Base-by-base conservation (phyloP, 495 filamentous ascomycete species). In the Annulohypoxylon nitens region DNA sequence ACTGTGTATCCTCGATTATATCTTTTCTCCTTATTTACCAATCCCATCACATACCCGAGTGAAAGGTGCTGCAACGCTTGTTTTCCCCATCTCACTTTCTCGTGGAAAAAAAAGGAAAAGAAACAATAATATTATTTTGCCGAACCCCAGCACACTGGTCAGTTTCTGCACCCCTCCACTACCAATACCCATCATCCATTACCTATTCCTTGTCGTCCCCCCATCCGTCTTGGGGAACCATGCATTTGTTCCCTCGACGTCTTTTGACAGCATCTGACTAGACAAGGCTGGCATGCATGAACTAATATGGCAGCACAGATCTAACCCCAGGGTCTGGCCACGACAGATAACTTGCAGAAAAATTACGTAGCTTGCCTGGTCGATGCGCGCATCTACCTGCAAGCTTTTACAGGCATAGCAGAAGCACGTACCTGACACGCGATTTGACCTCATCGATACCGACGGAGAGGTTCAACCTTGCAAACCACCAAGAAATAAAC, bases 241-340 rank as follows among this genome's bases (percentile, higher is more conserved):
- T 75, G 72, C 64, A 71, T 70, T 70, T 66, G 54, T 64, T 71
- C 64, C 58, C 63, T 70, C 72, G 48, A 74, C 23, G 62, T 70
- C 59, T 65, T 63, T 69, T 75, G 72, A 71, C 72, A 66, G 64
- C 64, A 71, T 71, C 72, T 75, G 45, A 71, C 72, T 70, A 75
- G 72, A 67, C 72, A 70, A 75, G 72, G 72, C 72, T 75, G 67
- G 67, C 67, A 67, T 75, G 72, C 72, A 75, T 75, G 67, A 68
- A 75, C 72, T 75, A 75, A 75, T 67, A 75, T 67, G 72, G 64
- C 63, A 68, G 67, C 72, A 75, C 72, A 75, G 72, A 75, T 71
- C 71, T 47, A 71, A 67, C 11, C 67, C 72, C 36, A 60, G 67
- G 64, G 72, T 47, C 63, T 54, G 67, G 58, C 55, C 67, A 71